phyloP scores from a whole-genome alignment of 495 filamentous ascomycete genomes.

The Talaromyces stipitatus region DNA sequence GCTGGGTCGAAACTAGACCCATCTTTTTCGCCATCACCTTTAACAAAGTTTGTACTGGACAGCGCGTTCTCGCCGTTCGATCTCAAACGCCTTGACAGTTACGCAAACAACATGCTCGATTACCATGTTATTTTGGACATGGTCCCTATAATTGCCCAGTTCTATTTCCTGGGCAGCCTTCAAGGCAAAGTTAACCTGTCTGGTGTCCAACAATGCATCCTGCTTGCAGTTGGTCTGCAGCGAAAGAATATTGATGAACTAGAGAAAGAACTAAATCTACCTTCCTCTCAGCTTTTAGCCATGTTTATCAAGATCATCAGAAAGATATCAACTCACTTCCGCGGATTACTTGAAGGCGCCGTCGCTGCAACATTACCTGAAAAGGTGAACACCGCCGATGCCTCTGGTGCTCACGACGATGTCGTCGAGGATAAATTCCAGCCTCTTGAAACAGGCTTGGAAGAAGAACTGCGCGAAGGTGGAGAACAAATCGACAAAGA shows the following conservation, averaged over 20 bases:
- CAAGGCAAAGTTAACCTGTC: conserved; percentile 58
- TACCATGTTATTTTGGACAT: conserved; percentile 97
- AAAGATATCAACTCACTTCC: conserved; percentile 74
- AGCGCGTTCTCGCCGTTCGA: conserved; percentile 78
- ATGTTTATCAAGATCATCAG: conserved; percentile 96
- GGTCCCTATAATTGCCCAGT: conserved; percentile 67
- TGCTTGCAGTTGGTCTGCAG: conserved; percentile 85
- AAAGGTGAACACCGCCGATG: conserved; percentile 38
- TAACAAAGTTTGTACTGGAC: conserved; percentile 70
- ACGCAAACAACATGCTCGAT: conserved; percentile 93
- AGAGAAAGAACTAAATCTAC: conserved; percentile 70
- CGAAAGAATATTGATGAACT: conserved; percentile 75
- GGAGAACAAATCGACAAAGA: conserved; percentile 65
- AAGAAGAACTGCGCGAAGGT: conserved; percentile 82
- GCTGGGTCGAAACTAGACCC: conserved; percentile 55
- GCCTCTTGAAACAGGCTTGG: conserved; percentile 61
- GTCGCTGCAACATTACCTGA: conserved; percentile 64
- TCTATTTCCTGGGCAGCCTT: conserved; percentile 77
- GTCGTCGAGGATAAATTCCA: conserved; percentile 53
- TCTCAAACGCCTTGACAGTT: conserved; percentile 86
- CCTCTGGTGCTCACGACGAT: conserved; percentile 56
- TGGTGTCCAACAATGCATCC: conserved; percentile 73
- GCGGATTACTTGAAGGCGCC: conserved; percentile 62
- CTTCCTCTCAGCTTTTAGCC: conserved; percentile 73
- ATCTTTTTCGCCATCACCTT: conserved; percentile 36